Conservation (phyloP, 2,329 filamentous ascomycete genomes). For the Alternaria arbusti region DNA sequence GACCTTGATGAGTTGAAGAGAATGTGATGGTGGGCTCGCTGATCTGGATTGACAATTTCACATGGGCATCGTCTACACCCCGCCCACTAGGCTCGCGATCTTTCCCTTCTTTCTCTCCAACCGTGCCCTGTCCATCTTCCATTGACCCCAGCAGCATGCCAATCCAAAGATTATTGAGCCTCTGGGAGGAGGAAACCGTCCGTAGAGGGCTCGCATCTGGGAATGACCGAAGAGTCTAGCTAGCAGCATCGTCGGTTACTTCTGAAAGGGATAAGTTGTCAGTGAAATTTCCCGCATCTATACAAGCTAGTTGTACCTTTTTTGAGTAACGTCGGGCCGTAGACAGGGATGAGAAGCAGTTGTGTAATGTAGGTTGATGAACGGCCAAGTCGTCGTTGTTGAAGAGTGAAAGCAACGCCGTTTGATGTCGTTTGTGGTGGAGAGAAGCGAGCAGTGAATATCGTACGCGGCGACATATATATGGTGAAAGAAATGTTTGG, state of each 20-base stretch:
- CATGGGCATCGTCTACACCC: background rate
- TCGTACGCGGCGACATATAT: background rate
- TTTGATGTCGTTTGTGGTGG: background rate
- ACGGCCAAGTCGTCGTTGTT: background rate
- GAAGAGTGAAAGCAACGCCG: background rate
- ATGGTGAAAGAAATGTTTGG: background rate
- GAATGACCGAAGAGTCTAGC: background rate
- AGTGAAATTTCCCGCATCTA: background rate
- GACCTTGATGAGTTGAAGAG: too few species aligned
- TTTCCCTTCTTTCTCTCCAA: background rate
- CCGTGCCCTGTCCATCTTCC: background rate
- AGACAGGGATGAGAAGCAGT: background rate
- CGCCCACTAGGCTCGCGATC: fast-evolving
- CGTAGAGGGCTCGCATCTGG: background rate
- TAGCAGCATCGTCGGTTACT: background rate
- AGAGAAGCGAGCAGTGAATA: background rate
- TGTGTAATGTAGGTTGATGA: background rate
- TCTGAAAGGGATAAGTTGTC: background rate
- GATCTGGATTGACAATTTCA: too few species aligned
- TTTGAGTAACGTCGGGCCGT: background rate
- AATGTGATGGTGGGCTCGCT: too few species aligned
- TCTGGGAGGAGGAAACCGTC: background rate
- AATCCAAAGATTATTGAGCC: background rate
- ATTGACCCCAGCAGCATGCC: background rate
- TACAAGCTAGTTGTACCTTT: background rate